Conservation (phyloP, 1,139 yeast species). For the Kodamaea anthophila region DNA sequence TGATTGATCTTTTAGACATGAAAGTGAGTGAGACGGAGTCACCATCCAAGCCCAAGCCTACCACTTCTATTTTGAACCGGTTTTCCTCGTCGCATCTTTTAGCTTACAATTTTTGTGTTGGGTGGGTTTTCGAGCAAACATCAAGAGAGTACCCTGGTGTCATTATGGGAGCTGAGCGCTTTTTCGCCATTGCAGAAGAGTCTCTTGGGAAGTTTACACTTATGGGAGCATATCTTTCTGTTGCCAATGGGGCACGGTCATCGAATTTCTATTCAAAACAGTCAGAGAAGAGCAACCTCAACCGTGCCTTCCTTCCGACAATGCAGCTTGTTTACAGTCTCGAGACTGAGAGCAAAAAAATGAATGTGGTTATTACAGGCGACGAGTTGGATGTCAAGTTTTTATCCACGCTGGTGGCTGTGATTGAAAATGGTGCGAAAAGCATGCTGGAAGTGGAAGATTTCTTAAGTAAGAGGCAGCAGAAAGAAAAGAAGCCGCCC, state of each 20-base stretch:
- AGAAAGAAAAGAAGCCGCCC: not conserved
- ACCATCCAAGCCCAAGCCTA: not conserved
- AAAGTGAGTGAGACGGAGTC: not conserved
- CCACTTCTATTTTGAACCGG: constrained; percentile 13
- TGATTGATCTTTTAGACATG: constrained; percentile 6
- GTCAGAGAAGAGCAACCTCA: constrained; percentile 41
- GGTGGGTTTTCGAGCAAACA: constrained; percentile 56
- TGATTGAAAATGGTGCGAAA: constrained; percentile 41
- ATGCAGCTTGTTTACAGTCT: constrained; percentile 55
- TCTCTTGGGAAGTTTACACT: constrained; percentile 61
- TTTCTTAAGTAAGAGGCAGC: constrained; percentile 21
- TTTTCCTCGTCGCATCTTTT: constrained; percentile 52
- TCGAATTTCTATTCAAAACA: constrained; percentile 45
- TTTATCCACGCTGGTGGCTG: constrained; percentile 44
- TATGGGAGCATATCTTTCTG: constrained; percentile 57
- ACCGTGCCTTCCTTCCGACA: constrained; percentile 62
- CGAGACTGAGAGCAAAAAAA: constrained; percentile 30
- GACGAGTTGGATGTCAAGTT: constrained; percentile 63
- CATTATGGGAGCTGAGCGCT: constrained; percentile 68
- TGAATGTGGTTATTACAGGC: constrained; percentile 47
- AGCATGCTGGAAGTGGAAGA: constrained; percentile 41
- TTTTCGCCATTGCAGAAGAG: constrained; percentile 57
- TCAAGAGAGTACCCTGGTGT: constrained; percentile 56
- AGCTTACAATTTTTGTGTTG: constrained; percentile 64
- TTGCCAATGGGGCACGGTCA: constrained; percentile 55